These are phyloP conservation scores for Cercospora sojina DNA, from an alignment of 2,329 filamentous ascomycete species.

Conservation along the genomic window DNA sequence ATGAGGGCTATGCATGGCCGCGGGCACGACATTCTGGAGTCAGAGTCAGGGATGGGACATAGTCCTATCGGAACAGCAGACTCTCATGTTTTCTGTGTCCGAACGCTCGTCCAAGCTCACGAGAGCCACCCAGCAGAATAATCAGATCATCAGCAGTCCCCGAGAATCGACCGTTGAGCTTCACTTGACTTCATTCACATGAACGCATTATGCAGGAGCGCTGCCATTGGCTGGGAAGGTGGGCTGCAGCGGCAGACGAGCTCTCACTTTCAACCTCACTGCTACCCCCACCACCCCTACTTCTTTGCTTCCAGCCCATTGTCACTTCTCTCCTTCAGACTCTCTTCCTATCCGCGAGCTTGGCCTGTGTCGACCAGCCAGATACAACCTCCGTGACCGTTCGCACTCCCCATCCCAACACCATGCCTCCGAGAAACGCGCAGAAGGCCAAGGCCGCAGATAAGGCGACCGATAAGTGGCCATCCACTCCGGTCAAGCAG, in stretches of 20 bases:
- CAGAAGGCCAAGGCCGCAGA: slow-evolving; percentile 18
- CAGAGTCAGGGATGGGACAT: neutral
- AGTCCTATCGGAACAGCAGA: neutral
- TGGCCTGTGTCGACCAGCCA: neutral
- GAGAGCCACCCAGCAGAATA: neutral
- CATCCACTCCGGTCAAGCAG: neutral
- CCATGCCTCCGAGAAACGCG: slow-evolving; percentile 32
- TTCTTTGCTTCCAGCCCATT: neutral
- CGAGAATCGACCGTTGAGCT: neutral
- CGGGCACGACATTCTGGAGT: neutral
- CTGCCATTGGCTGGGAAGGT: neutral
- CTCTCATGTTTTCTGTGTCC: neutral
- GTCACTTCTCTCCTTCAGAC: neutral
- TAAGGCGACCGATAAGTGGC: neutral
- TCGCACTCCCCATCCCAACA: neutral
- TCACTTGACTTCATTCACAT: slow-evolving; percentile 1
- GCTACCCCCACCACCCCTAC: neutral
- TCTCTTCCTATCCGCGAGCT: neutral
- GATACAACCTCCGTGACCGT: neutral
- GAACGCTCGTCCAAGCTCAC: neutral
- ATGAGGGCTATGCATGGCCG: neutral
- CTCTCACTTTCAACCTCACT: neutral
- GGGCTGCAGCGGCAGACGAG: slow-evolving; percentile 4
- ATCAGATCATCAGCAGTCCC: neutral
- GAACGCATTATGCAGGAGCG: neutral